Base-by-base conservation (phyloP, 129 eudicot species). In the Kitagawia praeruptora region DNA sequence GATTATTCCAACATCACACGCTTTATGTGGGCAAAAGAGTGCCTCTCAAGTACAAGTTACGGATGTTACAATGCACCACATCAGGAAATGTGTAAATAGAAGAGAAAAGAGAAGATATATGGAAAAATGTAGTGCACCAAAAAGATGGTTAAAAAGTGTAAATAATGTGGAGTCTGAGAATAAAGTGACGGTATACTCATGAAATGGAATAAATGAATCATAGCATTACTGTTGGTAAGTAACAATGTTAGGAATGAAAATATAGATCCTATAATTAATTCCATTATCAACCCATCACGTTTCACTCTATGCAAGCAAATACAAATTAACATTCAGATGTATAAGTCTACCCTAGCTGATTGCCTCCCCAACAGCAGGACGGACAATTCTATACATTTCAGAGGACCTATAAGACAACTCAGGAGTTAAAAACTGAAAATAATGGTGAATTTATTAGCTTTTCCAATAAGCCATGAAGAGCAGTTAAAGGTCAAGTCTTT, bases 301-400 rank as follows among this genome's bases (percentile, higher is more conserved):
- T n/a, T n/a, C n/a, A n/a, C n/a, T n/a, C n/a, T n/a, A n/a, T n/a
- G n/a, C n/a, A n/a, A n/a, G n/a, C n/a, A n/a, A n/a, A n/a, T n/a
- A n/a, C n/a, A n/a, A n/a, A n/a, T n/a, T n/a, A n/a, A n/a, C n/a
- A n/a, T n/a, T n/a, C n/a, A n/a, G n/a, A n/a, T n/a, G 63, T 69
- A 63, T 53, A 78, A 56, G 25, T 56, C 23, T 23, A 21, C 40
- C 49, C 75, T 81, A 94, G 97, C 98, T 95, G 80, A 87, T 80
- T 18, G 97, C 89, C 83, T 95, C 98, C 79, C 98, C 98, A 69
- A 84, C 82, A 84, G 96, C 86, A 76, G 98, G 98, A 47, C 98
- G 98, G 78, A 83, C 82, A 86, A 95, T 87, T 88, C 92, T 95
- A 85, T 80, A 88, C 92, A 85, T 83, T 69, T 94, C 91, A 79